Percentiles rank a stretch among this genome's conserved stretches.
phyloP scores from a whole-genome alignment of 768 basidiomycete species.

The Porphyrellus cyaneotinctus region DNA sequence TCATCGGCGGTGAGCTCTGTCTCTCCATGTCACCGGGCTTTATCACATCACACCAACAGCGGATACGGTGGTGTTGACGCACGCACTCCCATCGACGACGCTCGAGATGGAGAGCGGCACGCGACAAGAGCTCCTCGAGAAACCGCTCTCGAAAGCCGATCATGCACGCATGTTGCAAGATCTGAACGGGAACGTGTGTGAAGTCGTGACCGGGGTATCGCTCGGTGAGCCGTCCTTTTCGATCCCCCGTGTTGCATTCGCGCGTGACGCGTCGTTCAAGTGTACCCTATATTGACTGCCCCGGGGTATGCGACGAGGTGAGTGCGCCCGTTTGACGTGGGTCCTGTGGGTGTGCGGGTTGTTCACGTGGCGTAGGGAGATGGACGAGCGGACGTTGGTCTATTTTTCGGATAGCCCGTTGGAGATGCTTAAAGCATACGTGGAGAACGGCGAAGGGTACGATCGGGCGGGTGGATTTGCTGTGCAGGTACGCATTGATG shows the following conservation, averaged over 20 bases:
- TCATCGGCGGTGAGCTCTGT: slow-evolving; percentile 58
- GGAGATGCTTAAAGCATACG: slow-evolving; percentile 70
- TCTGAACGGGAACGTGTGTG: slow-evolving; percentile 80
- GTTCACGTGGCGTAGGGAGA: slow-evolving; percentile 44
- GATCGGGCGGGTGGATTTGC: slow-evolving; percentile 94
- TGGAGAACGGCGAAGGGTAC: slow-evolving; percentile 77
- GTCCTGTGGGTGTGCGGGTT: background rate
- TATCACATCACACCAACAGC: slow-evolving; percentile 35
- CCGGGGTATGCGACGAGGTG: slow-evolving; percentile 76
- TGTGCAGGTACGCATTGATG: slow-evolving; percentile 57
- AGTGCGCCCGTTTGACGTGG: too few species aligned
- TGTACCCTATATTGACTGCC: slow-evolving; percentile 68
- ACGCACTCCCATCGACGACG: slow-evolving; percentile 57
- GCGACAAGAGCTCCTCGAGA: slow-evolving; percentile 81
- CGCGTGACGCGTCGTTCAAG: too few species aligned
- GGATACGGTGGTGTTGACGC: slow-evolving; percentile 92
- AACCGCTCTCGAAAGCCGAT: slow-evolving; percentile 74
- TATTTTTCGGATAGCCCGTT: slow-evolving; percentile 64
- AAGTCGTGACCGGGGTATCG: slow-evolving; percentile 89
- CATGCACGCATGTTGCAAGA: slow-evolving; percentile 85
- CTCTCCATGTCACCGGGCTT: background rate
- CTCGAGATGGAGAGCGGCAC: slow-evolving; percentile 37
- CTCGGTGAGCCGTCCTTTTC: slow-evolving; percentile 52
- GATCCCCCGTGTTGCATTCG: too few species aligned
- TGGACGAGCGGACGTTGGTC: slow-evolving; percentile 79